Conservation (phyloP, 148 eudicot genomes). For the Amaranthus palmeri region DNA sequence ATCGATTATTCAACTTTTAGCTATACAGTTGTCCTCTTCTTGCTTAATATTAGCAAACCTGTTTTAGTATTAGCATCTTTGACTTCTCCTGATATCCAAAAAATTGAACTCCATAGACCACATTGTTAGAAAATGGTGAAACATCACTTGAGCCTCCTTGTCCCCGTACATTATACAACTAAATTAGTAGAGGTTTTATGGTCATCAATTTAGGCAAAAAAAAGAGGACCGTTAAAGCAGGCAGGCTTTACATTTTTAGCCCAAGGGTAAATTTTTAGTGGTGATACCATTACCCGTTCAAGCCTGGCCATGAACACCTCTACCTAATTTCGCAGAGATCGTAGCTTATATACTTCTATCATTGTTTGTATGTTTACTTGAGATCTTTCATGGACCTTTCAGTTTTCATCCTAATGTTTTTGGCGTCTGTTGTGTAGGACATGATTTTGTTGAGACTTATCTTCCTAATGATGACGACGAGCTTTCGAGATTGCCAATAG, state of each 20-base stretch:
- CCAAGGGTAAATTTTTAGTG: too few species aligned
- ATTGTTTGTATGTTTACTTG: neutral
- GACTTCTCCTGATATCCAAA: neutral
- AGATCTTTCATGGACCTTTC: neutral
- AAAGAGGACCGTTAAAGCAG: too few species aligned
- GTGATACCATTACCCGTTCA: neutral
- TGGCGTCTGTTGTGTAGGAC: constrained; percentile 38
- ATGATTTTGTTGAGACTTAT: constrained; percentile 58
- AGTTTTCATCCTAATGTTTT: constrained; percentile 6
- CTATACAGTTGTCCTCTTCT: neutral
- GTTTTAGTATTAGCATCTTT: neutral
- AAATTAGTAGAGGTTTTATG: too few species aligned
- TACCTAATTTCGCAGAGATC: neutral
- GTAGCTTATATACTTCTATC: neutral
- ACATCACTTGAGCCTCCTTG: neutral
- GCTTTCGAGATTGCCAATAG: constrained; percentile 36
- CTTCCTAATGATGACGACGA: constrained; percentile 58
- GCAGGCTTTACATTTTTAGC: too few species aligned
- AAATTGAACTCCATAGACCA: neutral
- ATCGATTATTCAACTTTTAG: neutral
- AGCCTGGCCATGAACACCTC: too few species aligned
- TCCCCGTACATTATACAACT: too few species aligned
- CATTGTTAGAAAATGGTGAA: neutral
- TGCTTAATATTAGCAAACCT: neutral
- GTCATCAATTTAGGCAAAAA: too few species aligned